phyloP scores from a whole-genome alignment of 2,329 filamentous ascomycete genomes.

The Amauroascus verrucosus region DNA sequence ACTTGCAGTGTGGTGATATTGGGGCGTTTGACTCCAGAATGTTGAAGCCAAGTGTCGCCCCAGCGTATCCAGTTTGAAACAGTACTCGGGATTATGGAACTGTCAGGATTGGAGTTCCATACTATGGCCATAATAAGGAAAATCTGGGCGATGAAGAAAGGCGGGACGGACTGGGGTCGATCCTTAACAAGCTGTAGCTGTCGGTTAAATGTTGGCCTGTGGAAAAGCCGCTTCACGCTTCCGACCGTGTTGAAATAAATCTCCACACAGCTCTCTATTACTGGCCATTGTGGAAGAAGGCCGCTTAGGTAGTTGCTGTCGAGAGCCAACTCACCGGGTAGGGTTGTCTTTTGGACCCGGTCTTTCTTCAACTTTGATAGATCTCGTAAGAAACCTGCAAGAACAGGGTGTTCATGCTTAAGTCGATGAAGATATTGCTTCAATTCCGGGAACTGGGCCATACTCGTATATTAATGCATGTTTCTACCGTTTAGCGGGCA shows the following conservation, averaged over 20 bases:
- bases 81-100: constrained; percentile 19
- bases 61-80: constrained; percentile 67
- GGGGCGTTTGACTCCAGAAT: constrained; percentile 53
- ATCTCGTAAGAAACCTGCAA: constrained; percentile 28
- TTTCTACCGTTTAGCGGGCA: background rate
- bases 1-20: constrained; percentile 43
- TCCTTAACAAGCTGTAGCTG: constrained; percentile 31
- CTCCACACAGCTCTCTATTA: constrained; percentile 30
- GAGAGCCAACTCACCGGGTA: constrained; percentile 24
- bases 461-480: background rate
- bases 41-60: constrained; percentile 78
- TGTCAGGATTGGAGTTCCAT: constrained; percentile 22
- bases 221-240: constrained; percentile 32
- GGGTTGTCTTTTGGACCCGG: constrained; percentile 20
- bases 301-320: constrained; percentile 24
- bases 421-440: constrained; percentile 31
- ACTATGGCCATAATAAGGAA: constrained; percentile 31
- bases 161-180: constrained; percentile 22
- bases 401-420: constrained; percentile 27
- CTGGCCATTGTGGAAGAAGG: constrained; percentile 28
- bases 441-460: constrained; percentile 31
- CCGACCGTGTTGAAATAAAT: constrained; percentile 34
- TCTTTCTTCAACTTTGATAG: constrained; percentile 24
- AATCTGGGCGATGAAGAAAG: constrained; percentile 29
- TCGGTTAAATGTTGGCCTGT: constrained; percentile 33